Evolutionary conservation across 1,139 yeast genomes (phyloP).

Genomic region (Taiozyma sp.): DNA sequence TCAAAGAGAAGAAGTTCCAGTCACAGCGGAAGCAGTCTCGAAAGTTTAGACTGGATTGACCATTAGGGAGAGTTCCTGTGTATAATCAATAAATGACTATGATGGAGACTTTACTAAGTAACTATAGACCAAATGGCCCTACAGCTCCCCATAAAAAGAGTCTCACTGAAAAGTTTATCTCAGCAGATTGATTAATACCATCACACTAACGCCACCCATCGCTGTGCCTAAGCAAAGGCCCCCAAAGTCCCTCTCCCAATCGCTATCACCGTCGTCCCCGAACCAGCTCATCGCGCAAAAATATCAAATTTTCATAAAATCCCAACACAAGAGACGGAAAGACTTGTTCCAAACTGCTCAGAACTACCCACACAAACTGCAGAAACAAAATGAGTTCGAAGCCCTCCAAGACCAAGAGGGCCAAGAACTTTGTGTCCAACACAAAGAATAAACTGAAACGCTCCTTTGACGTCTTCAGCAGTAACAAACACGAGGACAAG

Average conservation of each 20-base stretch:
- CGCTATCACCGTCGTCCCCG: not conserved
- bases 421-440: constrained; percentile 6
- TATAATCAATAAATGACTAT: too few relatives aligned
- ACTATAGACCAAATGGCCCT: too few relatives aligned
- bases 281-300: not conserved
- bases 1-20: constrained; percentile 42
- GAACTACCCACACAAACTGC: not conserved
- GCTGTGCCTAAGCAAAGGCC: too few relatives aligned
- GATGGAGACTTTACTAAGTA: too few relatives aligned
- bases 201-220: too few relatives aligned
- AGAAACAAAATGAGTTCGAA: not conserved
- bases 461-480: constrained; percentile 19
- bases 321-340: not conserved
- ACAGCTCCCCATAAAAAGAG: too few relatives aligned
- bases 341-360: not conserved
- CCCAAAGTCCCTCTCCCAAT: too few relatives aligned
- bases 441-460: constrained; percentile 11
- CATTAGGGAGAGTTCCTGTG: too few relatives aligned
- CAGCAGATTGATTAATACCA: too few relatives aligned
- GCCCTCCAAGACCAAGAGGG: constrained; percentile 7
- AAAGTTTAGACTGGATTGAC: constrained; percentile 6
- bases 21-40: constrained; percentile 49
- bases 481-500: constrained; percentile 19
- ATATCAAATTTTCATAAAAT: not conserved
- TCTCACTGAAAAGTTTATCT: too few relatives aligned